These are phyloP conservation scores for Colletotrichum sp. DNA, from an alignment of 2,329 filamentous ascomycete species.

Conservation along the genomic window DNA sequence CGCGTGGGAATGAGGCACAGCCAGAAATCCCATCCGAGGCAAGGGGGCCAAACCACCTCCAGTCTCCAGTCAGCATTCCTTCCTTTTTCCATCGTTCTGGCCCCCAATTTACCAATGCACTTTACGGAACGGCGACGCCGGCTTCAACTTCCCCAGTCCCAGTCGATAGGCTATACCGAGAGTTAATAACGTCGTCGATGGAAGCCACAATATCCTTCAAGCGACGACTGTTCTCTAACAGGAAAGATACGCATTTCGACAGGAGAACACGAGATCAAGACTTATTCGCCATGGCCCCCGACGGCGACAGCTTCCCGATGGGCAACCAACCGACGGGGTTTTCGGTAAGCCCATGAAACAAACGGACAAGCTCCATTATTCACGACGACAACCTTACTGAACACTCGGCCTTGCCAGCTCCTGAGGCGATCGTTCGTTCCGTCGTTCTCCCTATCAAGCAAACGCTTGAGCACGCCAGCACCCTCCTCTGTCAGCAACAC, in stretches of 20 bases:
- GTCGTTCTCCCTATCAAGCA: not conserved
- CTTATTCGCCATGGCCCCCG: not conserved
- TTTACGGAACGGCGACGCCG: not conserved
- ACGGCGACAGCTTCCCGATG: not conserved
- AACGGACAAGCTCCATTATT: not conserved
- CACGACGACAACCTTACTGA: not conserved
- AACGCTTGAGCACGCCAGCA: not conserved
- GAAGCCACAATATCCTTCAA: not conserved
- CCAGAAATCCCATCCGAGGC: not conserved
- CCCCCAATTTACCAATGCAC: not conserved
- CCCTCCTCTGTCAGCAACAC: not conserved
- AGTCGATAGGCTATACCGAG: not conserved
- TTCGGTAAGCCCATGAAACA: not conserved
- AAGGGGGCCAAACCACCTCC: not conserved
- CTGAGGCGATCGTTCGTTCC: constrained; percentile 1
- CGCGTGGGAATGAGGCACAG: not conserved
- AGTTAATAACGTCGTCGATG: not conserved
- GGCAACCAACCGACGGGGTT: not conserved
- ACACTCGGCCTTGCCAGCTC: not conserved
- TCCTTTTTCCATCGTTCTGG: not conserved
- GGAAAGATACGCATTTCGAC: not conserved
- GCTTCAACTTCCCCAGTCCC: not conserved
- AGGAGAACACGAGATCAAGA: not conserved
- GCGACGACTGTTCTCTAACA: not conserved
- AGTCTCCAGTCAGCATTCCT: not conserved